Evolutionary conservation across 352 stramenopile genomes (phyloP).

Genomic region (Pythium biforme): DNA sequence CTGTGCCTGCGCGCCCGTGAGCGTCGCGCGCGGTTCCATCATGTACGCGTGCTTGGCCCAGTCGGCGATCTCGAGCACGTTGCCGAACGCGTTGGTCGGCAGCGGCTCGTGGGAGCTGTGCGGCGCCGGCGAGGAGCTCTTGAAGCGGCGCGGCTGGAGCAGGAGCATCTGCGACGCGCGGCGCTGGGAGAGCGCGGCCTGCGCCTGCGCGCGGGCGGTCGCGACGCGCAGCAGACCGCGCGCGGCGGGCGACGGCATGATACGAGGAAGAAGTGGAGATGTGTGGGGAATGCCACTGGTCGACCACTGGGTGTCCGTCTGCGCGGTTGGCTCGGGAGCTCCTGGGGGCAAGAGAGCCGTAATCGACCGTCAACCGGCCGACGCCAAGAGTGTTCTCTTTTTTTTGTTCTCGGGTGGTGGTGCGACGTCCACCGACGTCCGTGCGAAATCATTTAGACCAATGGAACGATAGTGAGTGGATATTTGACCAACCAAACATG

Average conservation of each 20-base stretch:
- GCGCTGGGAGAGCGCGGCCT: conserved; percentile 3
- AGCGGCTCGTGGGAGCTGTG: not conserved
- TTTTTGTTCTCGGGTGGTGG: conserved; percentile 13
- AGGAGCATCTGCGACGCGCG: conserved; percentile 1
- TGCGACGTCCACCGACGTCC: conserved; percentile 11
- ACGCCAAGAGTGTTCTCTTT: conserved; percentile 17
- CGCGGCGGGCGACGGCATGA: conserved; percentile 12
- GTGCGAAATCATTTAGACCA: conserved; percentile 7
- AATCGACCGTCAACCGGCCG: not conserved
- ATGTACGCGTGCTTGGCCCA: conserved; percentile 58
- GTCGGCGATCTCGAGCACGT: conserved; percentile 45
- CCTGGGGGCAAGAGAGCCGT: not conserved
- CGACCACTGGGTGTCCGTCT: not conserved
- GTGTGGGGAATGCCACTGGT: not conserved
- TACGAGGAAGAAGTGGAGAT: not conserved
- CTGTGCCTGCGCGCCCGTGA: conserved; percentile 24
- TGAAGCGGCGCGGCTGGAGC: conserved; percentile 17
- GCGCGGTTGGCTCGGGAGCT: not conserved
- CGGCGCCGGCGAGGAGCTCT: conserved; percentile 26
- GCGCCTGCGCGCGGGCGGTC: conserved; percentile 5
- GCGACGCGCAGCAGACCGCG: conserved; percentile 20
- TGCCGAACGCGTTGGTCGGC: conserved; percentile 22
- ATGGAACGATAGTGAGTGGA: conserved; percentile 3
- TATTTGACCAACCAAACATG: conserved; percentile 11
- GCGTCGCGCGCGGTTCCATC: conserved; percentile 44